These are phyloP conservation scores for Backusella liffmaniae DNA, from an alignment of 192 early-diverging fungal genomes.

Conservation along the genomic window DNA sequence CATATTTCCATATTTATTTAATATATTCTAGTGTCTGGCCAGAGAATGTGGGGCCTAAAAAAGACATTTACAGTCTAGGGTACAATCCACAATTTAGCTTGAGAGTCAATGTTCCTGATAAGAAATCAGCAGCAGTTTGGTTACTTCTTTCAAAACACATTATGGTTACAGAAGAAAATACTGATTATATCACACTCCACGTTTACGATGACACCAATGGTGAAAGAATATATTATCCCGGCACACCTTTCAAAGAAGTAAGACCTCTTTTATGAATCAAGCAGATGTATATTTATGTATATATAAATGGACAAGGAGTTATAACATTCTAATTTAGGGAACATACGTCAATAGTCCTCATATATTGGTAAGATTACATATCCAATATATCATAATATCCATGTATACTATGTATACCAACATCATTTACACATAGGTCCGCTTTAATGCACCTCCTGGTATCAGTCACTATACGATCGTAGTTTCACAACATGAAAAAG, in stretches of 20 bases:
- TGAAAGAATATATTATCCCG: conserved; percentile 66
- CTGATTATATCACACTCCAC: conserved; percentile 86
- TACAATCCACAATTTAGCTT: conserved; percentile 83
- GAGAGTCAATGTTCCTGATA: conserved; percentile 51
- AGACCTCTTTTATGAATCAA: conserved; percentile 25
- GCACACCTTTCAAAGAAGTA: conserved; percentile 46
- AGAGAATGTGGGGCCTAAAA: conserved; percentile 19
- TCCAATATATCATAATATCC: background rate
- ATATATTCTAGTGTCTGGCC: conserved; percentile 32
- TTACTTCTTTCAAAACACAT: conserved; percentile 84
- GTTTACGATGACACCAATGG: conserved; percentile 73
- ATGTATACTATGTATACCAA: background rate
- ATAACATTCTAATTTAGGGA: conserved; percentile 51
- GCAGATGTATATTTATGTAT: background rate
- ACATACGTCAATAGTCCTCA: conserved; percentile 89
- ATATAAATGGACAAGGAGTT: background rate
- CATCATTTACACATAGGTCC: conserved; percentile 38
- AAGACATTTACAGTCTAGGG: conserved; percentile 32
- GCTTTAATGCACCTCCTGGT: conserved; percentile 61
- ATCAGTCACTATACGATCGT: conserved; percentile 71
- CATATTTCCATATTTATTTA: background rate
- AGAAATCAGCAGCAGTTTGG: conserved; percentile 62
- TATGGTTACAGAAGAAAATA: conserved; percentile 77
- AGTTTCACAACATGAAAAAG: conserved; percentile 76
- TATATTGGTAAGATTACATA: conserved; percentile 54